Base-by-base conservation (phyloP, 129 eudicot species). In the Lonicera japonica region DNA sequence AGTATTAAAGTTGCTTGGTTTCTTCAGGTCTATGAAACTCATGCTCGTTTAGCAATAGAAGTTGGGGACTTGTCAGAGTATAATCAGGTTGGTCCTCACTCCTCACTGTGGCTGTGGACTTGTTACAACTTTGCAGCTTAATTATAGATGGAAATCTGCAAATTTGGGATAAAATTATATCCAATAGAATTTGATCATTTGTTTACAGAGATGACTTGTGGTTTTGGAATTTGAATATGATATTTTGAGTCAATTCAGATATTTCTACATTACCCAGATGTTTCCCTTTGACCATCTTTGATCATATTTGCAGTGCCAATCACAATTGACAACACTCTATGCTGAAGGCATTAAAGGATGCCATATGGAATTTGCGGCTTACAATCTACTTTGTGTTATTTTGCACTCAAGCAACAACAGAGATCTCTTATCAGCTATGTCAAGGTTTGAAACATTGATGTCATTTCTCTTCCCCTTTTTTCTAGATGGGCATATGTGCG, bases 1-100 rank as follows among this genome's bases (percentile, higher is more conserved):
- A 11, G 17, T 55, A 34, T 51, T 18, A 51, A 18, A 11, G 3
- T 11, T 4, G 21, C 21, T 58, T 39, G 21, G 58, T 21, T 68
- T 20, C 61, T 55, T 71, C 80, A 92, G 98, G 98, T 92, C 16
- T 92, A 92, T 72, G 98, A 92, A 78, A 84, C 96, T 63, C 98
- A 87, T 84, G 98, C 96, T 60, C 77, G 96, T 51, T 76, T 87
- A 74, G 96, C 98, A 58, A 89, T 92, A 60, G 98, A 92, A 83
- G 87, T 78, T 58, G 98, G 96, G 15, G 98, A 92, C 77, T 59
- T 87, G 73, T 82, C 94, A 13, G 98, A 92, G 77, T 82, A 65
- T 72, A 92, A 92, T 80, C 98, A 92, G 96, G 98, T 92, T 62
- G 3, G 72, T 77, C 40, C 70, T 64, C 70, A 54, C 55, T 50